Percentiles rank a stretch among this genome's conserved stretches.
phyloP scores from a whole-genome alignment of 2,329 filamentous ascomycete genomes.

The Cytospora mali region DNA sequence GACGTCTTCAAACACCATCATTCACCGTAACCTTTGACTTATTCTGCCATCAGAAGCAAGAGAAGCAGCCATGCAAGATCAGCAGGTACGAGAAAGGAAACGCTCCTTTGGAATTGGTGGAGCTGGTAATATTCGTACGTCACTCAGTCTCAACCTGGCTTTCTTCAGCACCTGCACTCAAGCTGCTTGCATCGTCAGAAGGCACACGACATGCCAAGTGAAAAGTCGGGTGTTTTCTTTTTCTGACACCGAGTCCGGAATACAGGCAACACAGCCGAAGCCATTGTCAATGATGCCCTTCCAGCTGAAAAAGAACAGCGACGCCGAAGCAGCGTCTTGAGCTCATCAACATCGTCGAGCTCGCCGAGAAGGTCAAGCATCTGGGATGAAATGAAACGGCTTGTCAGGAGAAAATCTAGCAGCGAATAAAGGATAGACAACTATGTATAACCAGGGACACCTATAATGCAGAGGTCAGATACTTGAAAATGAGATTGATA shows the following conservation, averaged over 20 bases:
- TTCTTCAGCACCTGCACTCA: no score
- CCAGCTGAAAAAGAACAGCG: slow-evolving; percentile 11
- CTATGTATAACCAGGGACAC: no score
- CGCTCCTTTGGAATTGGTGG: slow-evolving; percentile 24
- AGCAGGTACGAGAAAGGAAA: not conserved
- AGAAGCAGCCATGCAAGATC: not conserved
- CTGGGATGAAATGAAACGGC: slow-evolving; percentile 1
- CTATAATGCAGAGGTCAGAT: no score
- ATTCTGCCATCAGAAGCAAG: not conserved
- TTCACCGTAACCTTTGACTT: not conserved
- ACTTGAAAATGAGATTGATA: no score
- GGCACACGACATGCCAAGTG: no score
- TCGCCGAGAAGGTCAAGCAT: not conserved
- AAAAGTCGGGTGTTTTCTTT: not conserved
- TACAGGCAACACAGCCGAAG: slow-evolving; percentile 19
- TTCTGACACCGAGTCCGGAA: not conserved
- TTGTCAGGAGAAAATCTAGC: slow-evolving; percentile 9
- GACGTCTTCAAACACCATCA: not conserved
- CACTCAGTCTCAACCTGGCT: no score
- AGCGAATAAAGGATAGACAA: not conserved
- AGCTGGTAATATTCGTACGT: slow-evolving; percentile 23
- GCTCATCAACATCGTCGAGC: slow-evolving; percentile 3
- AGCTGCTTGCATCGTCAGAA: no score
- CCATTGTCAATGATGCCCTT: slow-evolving; percentile 1
- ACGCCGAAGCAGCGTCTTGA: slow-evolving; percentile 18